Conservation (phyloP, 2,329 filamentous ascomycete genomes). For the Lachnellula willkommii region DNA sequence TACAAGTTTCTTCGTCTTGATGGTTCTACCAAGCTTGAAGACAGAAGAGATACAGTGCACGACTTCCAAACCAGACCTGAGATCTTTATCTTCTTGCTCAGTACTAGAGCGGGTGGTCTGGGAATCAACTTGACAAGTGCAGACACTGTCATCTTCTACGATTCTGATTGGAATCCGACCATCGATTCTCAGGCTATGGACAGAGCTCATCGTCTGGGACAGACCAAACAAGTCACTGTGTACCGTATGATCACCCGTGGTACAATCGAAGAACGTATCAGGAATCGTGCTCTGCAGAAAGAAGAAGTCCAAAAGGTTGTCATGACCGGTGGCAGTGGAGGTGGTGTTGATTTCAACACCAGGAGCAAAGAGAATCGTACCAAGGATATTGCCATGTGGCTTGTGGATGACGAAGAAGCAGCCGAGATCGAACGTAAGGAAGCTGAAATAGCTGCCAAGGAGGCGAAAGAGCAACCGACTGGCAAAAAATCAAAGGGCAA, state of each 20-base stretch:
- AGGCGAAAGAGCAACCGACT: slow-evolving; percentile 56
- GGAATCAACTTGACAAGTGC: slow-evolving; percentile 96
- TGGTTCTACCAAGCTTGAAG: slow-evolving; percentile 94
- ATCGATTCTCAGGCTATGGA: slow-evolving; percentile 99
- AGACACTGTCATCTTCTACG: slow-evolving; percentile 99
- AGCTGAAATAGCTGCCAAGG: slow-evolving; percentile 65
- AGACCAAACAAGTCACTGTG: slow-evolving; percentile 92
- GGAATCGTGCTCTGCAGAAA: slow-evolving; percentile 94
- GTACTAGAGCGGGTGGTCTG: slow-evolving; percentile 91
- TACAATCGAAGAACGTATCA: slow-evolving; percentile 96
- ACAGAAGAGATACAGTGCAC: slow-evolving; percentile 89
- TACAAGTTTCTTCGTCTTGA: slow-evolving; percentile 98
- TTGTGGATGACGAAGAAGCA: slow-evolving; percentile 93
- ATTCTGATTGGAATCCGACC: slow-evolving; percentile 98
- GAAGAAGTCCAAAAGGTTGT: slow-evolving; percentile 98
- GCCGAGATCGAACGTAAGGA: slow-evolving; percentile 91
- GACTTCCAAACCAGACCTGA: slow-evolving; percentile 94
- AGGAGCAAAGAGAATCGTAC: slow-evolving; percentile 85
- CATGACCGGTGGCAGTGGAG: slow-evolving; percentile 77
- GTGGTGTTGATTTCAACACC: slow-evolving; percentile 94
- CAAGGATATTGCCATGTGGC: slow-evolving; percentile 98
- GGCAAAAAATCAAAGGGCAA: slow-evolving; percentile 59
- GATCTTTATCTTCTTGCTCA: slow-evolving; percentile 95
- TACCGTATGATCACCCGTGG: slow-evolving; percentile 95
- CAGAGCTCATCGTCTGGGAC: slow-evolving; percentile 92